Conservation (phyloP, 164 flowering plant genomes). For the grape (Vitis vinifera) region DNA sequence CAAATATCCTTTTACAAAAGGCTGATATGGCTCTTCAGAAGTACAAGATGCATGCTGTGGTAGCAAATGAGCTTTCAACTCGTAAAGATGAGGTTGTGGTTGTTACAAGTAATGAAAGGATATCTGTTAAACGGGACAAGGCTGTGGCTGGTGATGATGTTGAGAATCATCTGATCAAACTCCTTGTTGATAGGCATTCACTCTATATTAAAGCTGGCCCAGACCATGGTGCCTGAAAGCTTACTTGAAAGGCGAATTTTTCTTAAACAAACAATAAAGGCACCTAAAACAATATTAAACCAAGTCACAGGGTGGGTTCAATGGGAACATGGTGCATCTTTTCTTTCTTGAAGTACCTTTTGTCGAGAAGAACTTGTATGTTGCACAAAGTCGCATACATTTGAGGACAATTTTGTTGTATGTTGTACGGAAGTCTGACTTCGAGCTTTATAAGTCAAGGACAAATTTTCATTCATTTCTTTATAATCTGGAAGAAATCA, state of each 20-base stretch:
- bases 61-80: constrained; percentile 85
- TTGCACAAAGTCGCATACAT: too few relatives aligned
- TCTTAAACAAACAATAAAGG: too few relatives aligned
- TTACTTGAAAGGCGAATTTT: neutral
- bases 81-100: constrained; percentile 83
- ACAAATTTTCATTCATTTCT: neutral
- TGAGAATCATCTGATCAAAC: constrained; percentile 67
- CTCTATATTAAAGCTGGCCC: constrained; percentile 33
- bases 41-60: constrained; percentile 81
- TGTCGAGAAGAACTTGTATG: too few relatives aligned
- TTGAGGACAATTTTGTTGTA: neutral
- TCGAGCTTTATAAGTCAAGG: neutral
- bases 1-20: constrained; percentile 71
- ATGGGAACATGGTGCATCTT: too few relatives aligned
- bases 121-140: constrained; percentile 54
- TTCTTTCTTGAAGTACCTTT: too few relatives aligned
- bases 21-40: constrained; percentile 72
- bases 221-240: neutral
- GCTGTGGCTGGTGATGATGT: constrained; percentile 38
- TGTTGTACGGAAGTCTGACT: too few relatives aligned
- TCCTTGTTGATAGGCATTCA: constrained; percentile 63
- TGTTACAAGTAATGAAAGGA: constrained; percentile 42
- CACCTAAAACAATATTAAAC: too few relatives aligned
- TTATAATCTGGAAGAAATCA: constrained; percentile 6
- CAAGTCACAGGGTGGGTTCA: too few relatives aligned